A percentile compares a stretch with the other conserved stretches of the same genome.
These are phyloP conservation scores for Helichrysum umbraculigerum DNA, from an alignment of 129 eudicot species.

Conservation along the genomic window DNA sequence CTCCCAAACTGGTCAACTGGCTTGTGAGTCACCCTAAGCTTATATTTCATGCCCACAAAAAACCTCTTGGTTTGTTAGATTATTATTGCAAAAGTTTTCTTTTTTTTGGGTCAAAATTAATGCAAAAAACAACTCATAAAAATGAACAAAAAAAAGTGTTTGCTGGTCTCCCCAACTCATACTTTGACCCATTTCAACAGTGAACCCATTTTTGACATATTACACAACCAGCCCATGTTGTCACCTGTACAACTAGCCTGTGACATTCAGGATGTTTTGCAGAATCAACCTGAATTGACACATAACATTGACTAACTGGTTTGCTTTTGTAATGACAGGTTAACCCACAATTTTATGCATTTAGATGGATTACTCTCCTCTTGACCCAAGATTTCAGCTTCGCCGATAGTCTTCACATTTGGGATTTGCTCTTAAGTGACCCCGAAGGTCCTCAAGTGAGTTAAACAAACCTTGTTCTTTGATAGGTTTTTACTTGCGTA, in stretches of 20 bases:
- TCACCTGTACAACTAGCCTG: neutral
- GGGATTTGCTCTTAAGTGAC: conserved; percentile 59
- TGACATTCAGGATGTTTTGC: neutral
- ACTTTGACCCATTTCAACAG: neutral
- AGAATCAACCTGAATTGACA: neutral
- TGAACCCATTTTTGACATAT: neutral
- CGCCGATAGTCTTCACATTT: conserved; percentile 42
- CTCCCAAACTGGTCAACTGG: neutral
- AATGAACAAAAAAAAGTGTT: neutral
- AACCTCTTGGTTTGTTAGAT: neutral
- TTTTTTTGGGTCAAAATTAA: neutral
- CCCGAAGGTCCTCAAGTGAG: conserved; percentile 58
- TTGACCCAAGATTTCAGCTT: conserved; percentile 60
- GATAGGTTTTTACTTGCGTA: neutral
- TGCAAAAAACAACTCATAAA: conserved; percentile 9
- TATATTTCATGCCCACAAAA: neutral
- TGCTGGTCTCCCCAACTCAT: neutral
- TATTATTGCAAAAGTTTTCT: neutral
- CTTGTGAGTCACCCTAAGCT: neutral
- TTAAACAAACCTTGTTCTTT: conserved; percentile 1
- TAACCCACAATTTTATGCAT: conserved; percentile 60
- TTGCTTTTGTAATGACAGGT: conserved; percentile 40
- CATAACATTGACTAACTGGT: conserved; percentile 6
- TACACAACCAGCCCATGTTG: too few relatives aligned
- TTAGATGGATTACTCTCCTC: conserved; percentile 64